Evolutionary conservation across 2,329 filamentous ascomycete genomes (phyloP), one percentile per base, ranked within the genome.

Genomic region (Colletotrichum tamarilloi): DNA sequence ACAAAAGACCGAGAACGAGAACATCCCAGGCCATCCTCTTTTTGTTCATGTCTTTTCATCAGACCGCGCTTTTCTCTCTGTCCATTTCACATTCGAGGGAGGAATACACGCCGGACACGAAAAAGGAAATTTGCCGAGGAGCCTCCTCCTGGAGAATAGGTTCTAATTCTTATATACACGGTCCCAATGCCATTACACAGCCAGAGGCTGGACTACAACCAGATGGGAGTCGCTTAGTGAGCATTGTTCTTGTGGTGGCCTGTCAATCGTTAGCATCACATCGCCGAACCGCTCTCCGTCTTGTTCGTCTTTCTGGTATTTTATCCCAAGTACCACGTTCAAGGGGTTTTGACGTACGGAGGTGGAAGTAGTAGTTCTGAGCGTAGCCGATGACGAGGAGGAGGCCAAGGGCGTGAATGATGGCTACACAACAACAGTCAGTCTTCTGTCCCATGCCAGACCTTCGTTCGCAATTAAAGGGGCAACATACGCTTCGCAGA

Each of bases 231-330:
- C 68, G 63, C 82, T 88, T 97, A 99, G 90, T 99, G 97, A 80
- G 95, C 94, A 86, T 99, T 97, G 93, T 99, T 98, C 94, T 99
- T 99, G 94, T 98, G 96, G 92, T 99, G 96, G 81, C 97, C 97
- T 99, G 79, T 67, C 66, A 53, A 42, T 63, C 14, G 59, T 75
- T 58, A 73, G 57, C 67, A 62, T 28, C 30, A 56, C 66, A 64
- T 28, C 35, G 49, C 32, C 9, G 22, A 9, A 12, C 28, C 14
- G 11, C 14, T 8, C 76, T 76, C 82, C 76, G 80, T 75, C 68
- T 70, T 7, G 1, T 67, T n/a, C 42, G 6, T 49, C 30, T 76
- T 72, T 22, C 66, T 49, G 22, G 14, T 19, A 8, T 35, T 55
- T 59, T 22, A n/a, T 55, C 35, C 38, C 5, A 28, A 9, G 46